Conservation (phyloP, 2,329 filamentous ascomycete species). For the Zelopaecilomyces penicillatus region DNA sequence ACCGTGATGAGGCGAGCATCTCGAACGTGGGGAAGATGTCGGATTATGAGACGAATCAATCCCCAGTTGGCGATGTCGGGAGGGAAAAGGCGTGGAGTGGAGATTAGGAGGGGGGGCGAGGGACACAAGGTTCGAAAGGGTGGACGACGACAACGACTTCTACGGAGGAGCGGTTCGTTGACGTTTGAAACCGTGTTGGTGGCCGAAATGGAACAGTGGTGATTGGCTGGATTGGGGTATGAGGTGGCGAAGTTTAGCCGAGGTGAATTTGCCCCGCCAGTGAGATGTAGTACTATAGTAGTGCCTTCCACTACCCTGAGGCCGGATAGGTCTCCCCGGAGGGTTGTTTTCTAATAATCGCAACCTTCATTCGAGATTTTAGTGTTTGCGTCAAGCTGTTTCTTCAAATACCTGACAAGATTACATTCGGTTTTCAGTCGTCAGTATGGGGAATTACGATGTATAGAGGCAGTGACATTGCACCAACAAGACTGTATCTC, state of each 20-base stretch:
- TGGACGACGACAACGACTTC: conserved; percentile 10
- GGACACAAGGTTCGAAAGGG: conserved; percentile 9
- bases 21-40: conserved; percentile 10
- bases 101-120: conserved; percentile 12
- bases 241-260: conserved; percentile 23
- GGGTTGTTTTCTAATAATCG: no score
- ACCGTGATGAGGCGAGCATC: conserved; percentile 43
- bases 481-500: no score
- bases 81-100: not conserved
- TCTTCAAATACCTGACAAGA: no score
- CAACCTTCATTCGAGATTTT: no score
- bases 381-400: no score
- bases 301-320: no score
- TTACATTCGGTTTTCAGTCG: no score
- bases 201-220: conserved; percentile 19
- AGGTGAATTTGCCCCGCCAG: not conserved
- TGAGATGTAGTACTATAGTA: no score
- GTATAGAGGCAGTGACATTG: no score
- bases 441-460: no score
- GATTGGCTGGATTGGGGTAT: conserved; percentile 18
- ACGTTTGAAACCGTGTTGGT: conserved; percentile 17
- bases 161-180: conserved; percentile 13
- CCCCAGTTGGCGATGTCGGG: not conserved
- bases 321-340: no score
- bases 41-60: not conserved